phyloP scores from a whole-genome alignment of 2,329 filamentous ascomycete species.

The Sporothrix brunneoviolacea region DNA sequence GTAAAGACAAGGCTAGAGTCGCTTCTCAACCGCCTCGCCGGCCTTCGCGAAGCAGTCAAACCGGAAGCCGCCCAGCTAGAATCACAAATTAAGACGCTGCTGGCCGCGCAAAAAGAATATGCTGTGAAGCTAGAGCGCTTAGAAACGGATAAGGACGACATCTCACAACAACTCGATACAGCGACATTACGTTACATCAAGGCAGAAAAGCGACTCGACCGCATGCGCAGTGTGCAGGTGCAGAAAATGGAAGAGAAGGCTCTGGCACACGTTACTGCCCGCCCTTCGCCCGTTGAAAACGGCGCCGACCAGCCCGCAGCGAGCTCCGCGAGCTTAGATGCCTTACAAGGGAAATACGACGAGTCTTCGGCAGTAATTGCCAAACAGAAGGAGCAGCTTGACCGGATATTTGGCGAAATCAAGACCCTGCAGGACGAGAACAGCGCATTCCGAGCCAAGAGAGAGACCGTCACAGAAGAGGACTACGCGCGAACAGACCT shows the following conservation, averaged over 20 bases:
- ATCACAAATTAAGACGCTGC: conserved; percentile 62
- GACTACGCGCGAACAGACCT: conserved; percentile 89
- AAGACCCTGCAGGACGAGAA: conserved; percentile 70
- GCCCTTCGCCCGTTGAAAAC: conserved; percentile 41
- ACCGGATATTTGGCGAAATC: conserved; percentile 70
- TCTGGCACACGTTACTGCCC: conserved; percentile 56
- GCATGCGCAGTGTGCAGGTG: conserved; percentile 80
- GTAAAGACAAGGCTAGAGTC: conserved; percentile 69
- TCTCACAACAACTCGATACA: conserved; percentile 79
- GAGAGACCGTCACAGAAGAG: conserved; percentile 75
- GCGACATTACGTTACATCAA: conserved; percentile 90
- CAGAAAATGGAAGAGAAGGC: conserved; percentile 90
- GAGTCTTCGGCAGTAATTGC: conserved; percentile 68
- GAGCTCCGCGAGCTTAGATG: conserved; percentile 49
- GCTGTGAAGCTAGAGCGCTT: conserved; percentile 69
- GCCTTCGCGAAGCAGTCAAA: conserved; percentile 46
- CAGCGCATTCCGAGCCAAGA: conserved; percentile 60
- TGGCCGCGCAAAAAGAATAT: conserved; percentile 78
- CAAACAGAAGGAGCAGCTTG: conserved; percentile 85
- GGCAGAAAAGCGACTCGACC: conserved; percentile 89
- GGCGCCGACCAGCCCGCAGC: conserved; percentile 44
- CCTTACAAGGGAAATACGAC: conserved; percentile 68
- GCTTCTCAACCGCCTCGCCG: conserved; percentile 54
- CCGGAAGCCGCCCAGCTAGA: conserved; percentile 70
- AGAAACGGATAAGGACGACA: conserved; percentile 70